These are phyloP conservation scores for Chlorella sp. DNA, from an alignment of 139 green algal genomes.

Conservation along the genomic window DNA sequence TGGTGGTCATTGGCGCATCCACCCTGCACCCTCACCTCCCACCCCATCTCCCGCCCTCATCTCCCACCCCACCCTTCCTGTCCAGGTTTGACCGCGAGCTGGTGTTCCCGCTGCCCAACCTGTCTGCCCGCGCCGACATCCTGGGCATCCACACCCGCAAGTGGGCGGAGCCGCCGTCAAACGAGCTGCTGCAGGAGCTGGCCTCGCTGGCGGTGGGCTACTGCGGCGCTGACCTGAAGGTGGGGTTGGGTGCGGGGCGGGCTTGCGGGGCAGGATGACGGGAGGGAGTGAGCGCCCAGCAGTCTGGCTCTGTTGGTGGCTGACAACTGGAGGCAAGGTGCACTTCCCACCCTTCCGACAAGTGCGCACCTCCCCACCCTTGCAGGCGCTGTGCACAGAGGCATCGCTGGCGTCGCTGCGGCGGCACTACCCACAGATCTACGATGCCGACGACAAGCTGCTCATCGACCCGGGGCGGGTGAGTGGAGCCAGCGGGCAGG, in stretches of 20 bases:
- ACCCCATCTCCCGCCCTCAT: not conserved
- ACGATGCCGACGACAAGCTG: slow-evolving; percentile 82
- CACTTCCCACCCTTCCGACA: too few species aligned
- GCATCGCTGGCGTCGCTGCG: slow-evolving; percentile 89
- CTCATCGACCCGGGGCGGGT: slow-evolving; percentile 77
- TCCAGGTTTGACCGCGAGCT: slow-evolving; percentile 84
- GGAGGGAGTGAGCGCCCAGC: too few species aligned
- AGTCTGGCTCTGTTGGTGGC: too few species aligned
- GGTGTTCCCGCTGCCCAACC: slow-evolving; percentile 76
- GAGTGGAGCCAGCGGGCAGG: not conserved
- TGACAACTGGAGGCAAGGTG: too few species aligned
- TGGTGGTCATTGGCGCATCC: too few species aligned
- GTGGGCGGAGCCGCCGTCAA: slow-evolving; percentile 75
- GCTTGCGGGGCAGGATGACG: too few species aligned
- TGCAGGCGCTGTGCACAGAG: slow-evolving; percentile 91
- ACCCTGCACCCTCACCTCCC: not conserved
- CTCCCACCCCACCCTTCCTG: not conserved
- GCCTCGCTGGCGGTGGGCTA: slow-evolving; percentile 83
- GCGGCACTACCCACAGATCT: slow-evolving; percentile 92
- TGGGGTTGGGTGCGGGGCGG: too few species aligned
- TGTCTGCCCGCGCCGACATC: slow-evolving; percentile 79
- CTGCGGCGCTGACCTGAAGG: slow-evolving; percentile 96
- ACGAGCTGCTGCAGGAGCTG: slow-evolving; percentile 74
- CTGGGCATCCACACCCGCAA: slow-evolving; percentile 91
- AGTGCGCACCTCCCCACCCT: too few species aligned